A percentile compares a stretch with the other conserved stretches of the same genome.
Evolutionary conservation across 169 alveolate genomes (phyloP).

Genomic region (Eimeria sp.): DNA sequence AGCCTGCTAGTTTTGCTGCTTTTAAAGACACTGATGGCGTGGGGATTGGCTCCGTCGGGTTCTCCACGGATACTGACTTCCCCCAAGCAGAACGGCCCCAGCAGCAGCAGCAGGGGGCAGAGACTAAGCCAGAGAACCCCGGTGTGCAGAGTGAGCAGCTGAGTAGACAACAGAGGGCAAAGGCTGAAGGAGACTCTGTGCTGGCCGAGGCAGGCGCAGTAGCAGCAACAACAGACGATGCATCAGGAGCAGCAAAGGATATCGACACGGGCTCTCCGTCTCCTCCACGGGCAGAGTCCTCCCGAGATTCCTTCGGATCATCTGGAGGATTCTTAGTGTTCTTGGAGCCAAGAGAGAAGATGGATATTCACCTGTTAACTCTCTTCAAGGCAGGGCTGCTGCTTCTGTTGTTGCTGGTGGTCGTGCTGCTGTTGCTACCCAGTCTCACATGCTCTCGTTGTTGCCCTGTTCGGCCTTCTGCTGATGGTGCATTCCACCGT

Average conservation of each 20-base stretch:
- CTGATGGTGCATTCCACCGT: not conserved
- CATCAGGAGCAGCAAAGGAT: conserved; percentile 40
- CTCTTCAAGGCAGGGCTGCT: conserved; percentile 71
- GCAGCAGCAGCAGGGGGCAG: conserved; percentile 37
- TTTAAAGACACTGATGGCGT: not conserved
- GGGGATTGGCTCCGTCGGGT: not conserved
- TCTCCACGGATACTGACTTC: conserved; percentile 9
- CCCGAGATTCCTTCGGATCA: conserved; percentile 7
- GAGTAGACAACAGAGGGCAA: conserved; percentile 3
- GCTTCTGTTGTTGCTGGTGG: conserved; percentile 23
- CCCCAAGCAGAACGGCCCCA: conserved; percentile 18
- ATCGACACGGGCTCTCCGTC: not conserved
- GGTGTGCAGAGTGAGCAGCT: conserved; percentile 25
- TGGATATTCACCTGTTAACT: conserved; percentile 62
- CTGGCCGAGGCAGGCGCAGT: not conserved
- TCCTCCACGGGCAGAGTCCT: not conserved
- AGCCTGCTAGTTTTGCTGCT: conserved; percentile 26
- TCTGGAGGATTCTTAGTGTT: conserved; percentile 54
- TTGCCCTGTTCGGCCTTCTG: not conserved
- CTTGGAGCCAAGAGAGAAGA: conserved; percentile 69
- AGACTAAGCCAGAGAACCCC: not conserved
- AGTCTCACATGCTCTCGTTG: not conserved
- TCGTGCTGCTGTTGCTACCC: conserved; percentile 13
- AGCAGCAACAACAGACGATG: not conserved
- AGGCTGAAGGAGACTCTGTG: not conserved